A percentile compares a stretch with the other conserved stretches of the same genome.
phyloP scores from a whole-genome alignment of 306 rosid genomes.

The Casuarina glauca region DNA sequence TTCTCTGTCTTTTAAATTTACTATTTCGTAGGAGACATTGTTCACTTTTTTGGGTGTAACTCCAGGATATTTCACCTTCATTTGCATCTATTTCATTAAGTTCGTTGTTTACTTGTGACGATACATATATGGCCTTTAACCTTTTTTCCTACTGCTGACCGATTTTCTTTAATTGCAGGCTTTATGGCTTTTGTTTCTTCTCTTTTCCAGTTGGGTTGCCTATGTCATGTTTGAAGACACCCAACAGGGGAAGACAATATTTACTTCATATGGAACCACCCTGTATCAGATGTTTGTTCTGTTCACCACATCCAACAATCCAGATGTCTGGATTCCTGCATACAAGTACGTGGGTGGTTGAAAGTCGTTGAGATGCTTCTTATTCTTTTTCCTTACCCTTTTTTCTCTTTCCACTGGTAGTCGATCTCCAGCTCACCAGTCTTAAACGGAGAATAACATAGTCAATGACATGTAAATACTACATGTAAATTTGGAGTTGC shows the following conservation, averaged over 20 bases:
- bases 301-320: constrained; percentile 92
- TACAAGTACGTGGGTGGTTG: constrained; percentile 72
- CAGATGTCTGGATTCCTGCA: constrained; percentile 99
- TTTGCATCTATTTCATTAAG: constrained; percentile 1
- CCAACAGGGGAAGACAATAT: constrained; percentile 64
- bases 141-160: constrained; percentile 6
- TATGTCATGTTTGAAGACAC: constrained; percentile 97
- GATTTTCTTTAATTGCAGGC: constrained; percentile 63
- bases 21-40: background rate
- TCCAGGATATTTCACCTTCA: constrained; percentile 3
- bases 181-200: constrained; percentile 79
- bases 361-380: constrained; percentile 11
- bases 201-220: constrained; percentile 92
- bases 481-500: background rate
- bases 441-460: background rate
- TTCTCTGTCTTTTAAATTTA: background rate
- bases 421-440: constrained; percentile 4
- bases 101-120: background rate
- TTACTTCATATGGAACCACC: constrained; percentile 81
- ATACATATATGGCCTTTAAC: constrained; percentile 11
- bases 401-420: background rate
- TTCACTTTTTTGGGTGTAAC: background rate
- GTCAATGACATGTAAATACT: background rate
- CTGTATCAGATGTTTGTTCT: constrained; percentile 81
- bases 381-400: background rate